Conservation (phyloP, 2,329 filamentous ascomycete species). For the Clonostachys solani region DNA sequence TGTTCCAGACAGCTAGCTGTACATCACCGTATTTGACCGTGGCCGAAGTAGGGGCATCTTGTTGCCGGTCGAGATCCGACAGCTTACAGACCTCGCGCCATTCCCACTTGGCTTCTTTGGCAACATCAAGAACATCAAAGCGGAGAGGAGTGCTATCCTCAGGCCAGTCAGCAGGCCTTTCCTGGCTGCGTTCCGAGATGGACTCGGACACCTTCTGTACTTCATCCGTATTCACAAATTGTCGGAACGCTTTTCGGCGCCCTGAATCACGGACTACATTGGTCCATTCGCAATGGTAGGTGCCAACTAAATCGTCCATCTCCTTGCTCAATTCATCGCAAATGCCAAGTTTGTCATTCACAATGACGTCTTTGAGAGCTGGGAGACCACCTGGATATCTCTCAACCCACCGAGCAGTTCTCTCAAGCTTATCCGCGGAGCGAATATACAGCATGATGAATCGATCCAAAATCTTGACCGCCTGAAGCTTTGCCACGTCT, state of each 20-base stretch:
- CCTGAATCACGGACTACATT: constrained; percentile 13
- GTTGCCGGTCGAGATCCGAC: background rate
- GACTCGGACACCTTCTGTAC: background rate
- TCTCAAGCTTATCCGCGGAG: constrained; percentile 84
- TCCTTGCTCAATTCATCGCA: constrained; percentile 82
- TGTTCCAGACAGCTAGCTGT: constrained; percentile 82
- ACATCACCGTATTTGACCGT: constrained; percentile 84
- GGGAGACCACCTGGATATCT: constrained; percentile 76
- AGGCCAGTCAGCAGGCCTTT: background rate
- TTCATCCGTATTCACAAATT: background rate
- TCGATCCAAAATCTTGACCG: constrained; percentile 79
- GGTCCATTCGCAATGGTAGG: background rate
- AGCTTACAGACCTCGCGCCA: background rate
- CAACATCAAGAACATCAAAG: background rate
- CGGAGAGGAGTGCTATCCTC: background rate
- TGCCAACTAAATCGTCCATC: background rate
- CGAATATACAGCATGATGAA: constrained; percentile 94
- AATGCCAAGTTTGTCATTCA: constrained; percentile 84
- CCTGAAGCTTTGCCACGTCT: constrained; percentile 77
- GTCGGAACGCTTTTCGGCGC: constrained; percentile 30
- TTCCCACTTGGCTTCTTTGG: background rate
- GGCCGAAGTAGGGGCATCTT: constrained; percentile 62
- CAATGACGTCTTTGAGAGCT: constrained; percentile 77
- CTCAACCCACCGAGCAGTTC: constrained; percentile 86
- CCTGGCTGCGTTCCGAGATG: background rate